These are phyloP conservation scores for Sutorius australiensis DNA, from an alignment of 768 basidiomycete genomes.

Conservation along the genomic window DNA sequence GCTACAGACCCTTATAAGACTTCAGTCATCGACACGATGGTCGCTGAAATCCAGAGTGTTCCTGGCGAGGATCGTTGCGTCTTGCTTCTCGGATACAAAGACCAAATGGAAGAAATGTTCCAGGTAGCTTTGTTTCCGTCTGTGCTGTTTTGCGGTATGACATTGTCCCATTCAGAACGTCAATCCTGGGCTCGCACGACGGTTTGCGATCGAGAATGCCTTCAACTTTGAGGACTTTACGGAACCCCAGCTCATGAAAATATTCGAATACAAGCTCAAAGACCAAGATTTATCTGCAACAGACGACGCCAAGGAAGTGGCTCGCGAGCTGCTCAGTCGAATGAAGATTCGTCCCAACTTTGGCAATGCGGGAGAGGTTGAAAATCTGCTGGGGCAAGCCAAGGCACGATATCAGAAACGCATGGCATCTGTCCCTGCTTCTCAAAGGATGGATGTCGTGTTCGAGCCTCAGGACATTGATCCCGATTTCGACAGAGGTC, in stretches of 20 bases:
- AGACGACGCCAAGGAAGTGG: conserved; percentile 51
- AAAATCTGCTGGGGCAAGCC: conserved; percentile 54
- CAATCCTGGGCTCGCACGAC: conserved; percentile 63
- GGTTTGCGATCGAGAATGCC: conserved; percentile 66
- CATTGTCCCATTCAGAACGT: conserved; percentile 49
- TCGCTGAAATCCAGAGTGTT: conserved; percentile 67
- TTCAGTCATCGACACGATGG: conserved; percentile 70
- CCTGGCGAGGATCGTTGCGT: conserved; percentile 72
- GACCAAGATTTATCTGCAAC: conserved; percentile 58
- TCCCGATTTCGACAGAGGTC: conserved; percentile 51
- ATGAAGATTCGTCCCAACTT: conserved; percentile 52
- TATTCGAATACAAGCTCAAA: conserved; percentile 56
- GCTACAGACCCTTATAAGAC: conserved; percentile 54
- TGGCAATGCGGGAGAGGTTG: conserved; percentile 64
- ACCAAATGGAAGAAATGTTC: conserved; percentile 71
- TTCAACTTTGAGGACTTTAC: conserved; percentile 67
- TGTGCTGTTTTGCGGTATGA: neutral
- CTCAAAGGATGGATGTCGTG: conserved; percentile 24
- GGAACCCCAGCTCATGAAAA: conserved; percentile 47
- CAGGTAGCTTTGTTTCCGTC: conserved; percentile 41
- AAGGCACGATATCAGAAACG: conserved; percentile 48
- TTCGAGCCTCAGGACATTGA: conserved; percentile 59
- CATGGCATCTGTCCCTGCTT: conserved; percentile 25
- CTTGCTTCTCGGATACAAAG: conserved; percentile 61
- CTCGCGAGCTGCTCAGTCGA: conserved; percentile 43